Conservation (phyloP, 805 yeast species). For the Ogataea kodamae region DNA sequence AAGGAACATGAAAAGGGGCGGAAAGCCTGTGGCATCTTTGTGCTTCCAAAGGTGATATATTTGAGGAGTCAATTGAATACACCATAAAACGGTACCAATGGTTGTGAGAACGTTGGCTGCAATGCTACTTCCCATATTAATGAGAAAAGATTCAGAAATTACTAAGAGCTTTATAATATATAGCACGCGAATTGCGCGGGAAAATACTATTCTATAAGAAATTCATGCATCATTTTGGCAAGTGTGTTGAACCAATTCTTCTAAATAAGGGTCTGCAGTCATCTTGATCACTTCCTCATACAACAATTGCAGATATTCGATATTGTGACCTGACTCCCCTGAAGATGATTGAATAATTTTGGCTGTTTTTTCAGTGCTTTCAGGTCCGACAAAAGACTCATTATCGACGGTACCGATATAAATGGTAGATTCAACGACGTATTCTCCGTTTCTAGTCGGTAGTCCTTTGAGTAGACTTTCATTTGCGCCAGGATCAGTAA, state of each 20-base stretch:
- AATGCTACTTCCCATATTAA: constrained; percentile 16
- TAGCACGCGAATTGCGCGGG: constrained; percentile 8
- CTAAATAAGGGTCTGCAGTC: constrained; percentile 42
- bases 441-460: constrained; percentile 37
- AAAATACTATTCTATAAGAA: no score
- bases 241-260: constrained; percentile 16
- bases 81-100: constrained; percentile 90
- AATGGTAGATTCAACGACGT: constrained; percentile 52
- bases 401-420: constrained; percentile 84
- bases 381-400: constrained; percentile 84
- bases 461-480: constrained; percentile 25
- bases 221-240: no score
- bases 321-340: constrained; percentile 84
- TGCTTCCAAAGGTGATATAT: constrained; percentile 60
- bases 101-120: constrained; percentile 81
- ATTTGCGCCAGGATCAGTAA: constrained; percentile 30
- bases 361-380: constrained; percentile 57
- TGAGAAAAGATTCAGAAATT: no score
- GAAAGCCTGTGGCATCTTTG: constrained; percentile 87
- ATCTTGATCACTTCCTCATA: constrained; percentile 45
- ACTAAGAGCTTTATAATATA: no score
- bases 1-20: constrained; percentile 83
- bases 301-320: constrained; percentile 62
- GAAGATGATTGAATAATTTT: constrained; percentile 46
- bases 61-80: constrained; percentile 84